Base-by-base conservation (phyloP, 805 yeast genomes). In the Pachysolen tannophilus region DNA sequence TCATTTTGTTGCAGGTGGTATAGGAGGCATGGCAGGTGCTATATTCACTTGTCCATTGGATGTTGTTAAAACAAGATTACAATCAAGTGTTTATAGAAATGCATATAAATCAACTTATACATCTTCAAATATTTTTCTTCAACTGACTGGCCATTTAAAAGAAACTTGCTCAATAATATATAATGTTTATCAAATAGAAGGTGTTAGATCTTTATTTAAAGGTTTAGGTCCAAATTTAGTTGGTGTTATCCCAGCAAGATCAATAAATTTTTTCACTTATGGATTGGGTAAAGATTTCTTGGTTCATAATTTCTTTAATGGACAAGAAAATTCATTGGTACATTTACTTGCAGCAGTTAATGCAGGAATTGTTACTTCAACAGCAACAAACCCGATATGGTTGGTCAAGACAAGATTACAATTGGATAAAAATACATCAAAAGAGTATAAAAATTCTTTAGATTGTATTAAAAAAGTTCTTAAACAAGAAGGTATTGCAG, bases 21-120 rank as follows among this genome's bases (percentile, higher is more conserved):
- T 84, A 18, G 99, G 97, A 23, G 99, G 98, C 11, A 92, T 92
- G 97, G 84, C 90, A 20, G 99, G 99, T 18, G 95, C 98, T 2
- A 61, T 90, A 3, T 78, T 78, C 36, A 92, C 99, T 0, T 81
- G 95, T 47, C 99, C 99, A 1, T 74, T 92, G 42, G 99, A 88
- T 57, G 94, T 92, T 33, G 96, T 92, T 25, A 92, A 92, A 53
- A 92, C 99, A 0, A 70, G 99, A 50, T 62, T 92, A 37, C 99
- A 92, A 56, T 82, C 95, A 41, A 95, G 87, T 50, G 84, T 81
- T 6, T 88, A 81, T 47, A 72, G 70, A 43, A 60, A 67, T 6
- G 57, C 70, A 9, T 82, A 82, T 52, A 55, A 55, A 32, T 49
- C 61, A 43, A 63, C 71, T 8, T 63, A 67, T 8, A 61, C 62